Evolutionary conservation across 2,329 filamentous ascomycete species (phyloP), one percentile per base, ranked within the genome.

Genomic region (Graphilbum sp.): DNA sequence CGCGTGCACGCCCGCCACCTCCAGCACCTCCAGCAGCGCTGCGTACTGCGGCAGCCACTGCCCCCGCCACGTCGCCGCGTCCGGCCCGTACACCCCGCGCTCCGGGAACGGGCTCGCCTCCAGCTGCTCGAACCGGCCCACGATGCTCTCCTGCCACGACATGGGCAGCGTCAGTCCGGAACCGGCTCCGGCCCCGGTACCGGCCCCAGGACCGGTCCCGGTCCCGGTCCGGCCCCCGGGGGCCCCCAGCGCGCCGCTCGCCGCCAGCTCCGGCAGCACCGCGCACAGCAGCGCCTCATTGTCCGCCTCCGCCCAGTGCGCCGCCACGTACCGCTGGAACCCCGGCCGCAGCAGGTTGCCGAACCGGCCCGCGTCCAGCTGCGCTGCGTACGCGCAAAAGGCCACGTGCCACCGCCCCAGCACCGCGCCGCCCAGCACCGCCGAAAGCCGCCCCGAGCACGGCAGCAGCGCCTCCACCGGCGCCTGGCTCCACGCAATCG

Each of bases 311-410:
- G 73, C 71, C 83, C 84, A 92, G 47, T 82, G 75, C 7, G 67
- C 67, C 24, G 75, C 63, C 44, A 94, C 67, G 49, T 90, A 95
- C 71, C 73, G 84, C 54, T 92, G 83, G 47, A 96, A 86, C 41
- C 82, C 76, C 29, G 75, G 78, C 8, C 87, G 64, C 24, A 93
- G 68, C n/a, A 95, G 63, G 45, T 74, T 77, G 38, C 75, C 71
- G 52, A 96, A 98, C 30, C 82, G 71, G 38, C 78, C 71, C 2
- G 68, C 54, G 34, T 86, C 77, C 27, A 92, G 63, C 38, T 84
- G 71, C 0, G 83, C 78, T 47, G 90, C 77, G 37, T 83, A 77
- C 13, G 79, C 78, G 56, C 85, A 95, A 55, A 96, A 94, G 0
- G 76, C 69, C 32, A 96, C 68, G 54, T 94, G 96, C 62, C 77